These are phyloP conservation scores for Rhexocercosporidium sp. DNA, from an alignment of 2,329 filamentous ascomycete genomes.

Conservation along the genomic window DNA sequence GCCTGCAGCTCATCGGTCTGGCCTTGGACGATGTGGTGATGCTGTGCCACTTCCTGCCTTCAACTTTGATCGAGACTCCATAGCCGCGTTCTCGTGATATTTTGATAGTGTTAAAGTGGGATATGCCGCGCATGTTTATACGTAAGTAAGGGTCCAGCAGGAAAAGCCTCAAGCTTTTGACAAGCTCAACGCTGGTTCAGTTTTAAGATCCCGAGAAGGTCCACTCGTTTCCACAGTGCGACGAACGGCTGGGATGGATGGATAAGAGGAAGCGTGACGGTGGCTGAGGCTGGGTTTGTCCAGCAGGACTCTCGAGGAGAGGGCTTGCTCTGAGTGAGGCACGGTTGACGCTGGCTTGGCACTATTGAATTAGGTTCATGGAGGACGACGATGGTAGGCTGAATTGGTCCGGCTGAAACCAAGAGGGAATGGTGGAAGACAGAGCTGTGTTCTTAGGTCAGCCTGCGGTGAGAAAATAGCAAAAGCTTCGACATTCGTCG, in stretches of 20 bases:
- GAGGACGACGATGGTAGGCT: background rate
- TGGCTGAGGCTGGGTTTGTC: background rate
- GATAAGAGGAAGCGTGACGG: background rate
- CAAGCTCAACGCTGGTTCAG: background rate
- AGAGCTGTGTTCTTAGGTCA: background rate
- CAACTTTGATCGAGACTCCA: background rate
- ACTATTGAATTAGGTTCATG: background rate
- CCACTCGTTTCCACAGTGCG: background rate
- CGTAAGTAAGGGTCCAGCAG: background rate
- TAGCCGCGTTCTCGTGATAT: background rate
- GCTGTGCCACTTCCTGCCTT: background rate
- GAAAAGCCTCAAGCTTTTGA: slow-evolving; percentile 4
- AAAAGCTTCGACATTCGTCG: background rate
- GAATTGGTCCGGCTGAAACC: slow-evolving; percentile 8
- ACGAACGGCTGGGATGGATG: background rate
- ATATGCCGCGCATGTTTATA: background rate
- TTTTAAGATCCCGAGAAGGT: background rate
- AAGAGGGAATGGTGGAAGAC: background rate
- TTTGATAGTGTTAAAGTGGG: background rate
- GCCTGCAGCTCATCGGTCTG: background rate
- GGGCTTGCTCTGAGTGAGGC: background rate
- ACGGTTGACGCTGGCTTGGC: slow-evolving; percentile 2
- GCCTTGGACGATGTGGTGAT: background rate
- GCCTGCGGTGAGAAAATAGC: background rate
- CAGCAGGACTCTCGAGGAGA: background rate